A percentile compares a stretch with the other conserved stretches of the same genome.
Evolutionary conservation across 2,329 filamentous ascomycete species (phyloP).

Genomic region (Xylaria sp.): DNA sequence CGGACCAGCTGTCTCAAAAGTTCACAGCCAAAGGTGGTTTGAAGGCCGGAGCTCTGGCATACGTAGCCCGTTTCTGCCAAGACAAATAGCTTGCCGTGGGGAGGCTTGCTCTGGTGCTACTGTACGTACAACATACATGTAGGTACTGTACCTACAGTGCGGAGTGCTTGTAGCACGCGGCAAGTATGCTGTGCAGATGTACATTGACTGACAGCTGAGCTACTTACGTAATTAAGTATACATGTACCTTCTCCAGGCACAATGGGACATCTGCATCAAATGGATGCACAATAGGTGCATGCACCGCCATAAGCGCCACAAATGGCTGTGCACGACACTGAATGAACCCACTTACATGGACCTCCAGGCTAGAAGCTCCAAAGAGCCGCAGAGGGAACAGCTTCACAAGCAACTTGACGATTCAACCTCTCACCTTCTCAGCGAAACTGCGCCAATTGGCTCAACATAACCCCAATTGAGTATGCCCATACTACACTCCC

Average conservation of each 20-base stretch:
- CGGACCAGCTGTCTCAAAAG: slow-evolving; percentile 40
- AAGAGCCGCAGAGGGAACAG: slow-evolving; percentile 32
- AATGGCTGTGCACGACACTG: slow-evolving; percentile 20
- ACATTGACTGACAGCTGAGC: background rate
- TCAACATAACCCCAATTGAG: slow-evolving; percentile 52
- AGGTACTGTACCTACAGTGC: background rate
- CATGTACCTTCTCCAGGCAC: too few relatives aligned
- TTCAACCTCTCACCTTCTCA: background rate
- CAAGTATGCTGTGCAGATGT: background rate
- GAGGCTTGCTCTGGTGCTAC: background rate
- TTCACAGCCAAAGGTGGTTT: slow-evolving; percentile 20
- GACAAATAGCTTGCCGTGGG: slow-evolving; percentile 31
- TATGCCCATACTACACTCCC: too few relatives aligned
- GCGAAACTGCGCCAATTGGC: slow-evolving; percentile 34
- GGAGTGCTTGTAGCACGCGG: background rate
- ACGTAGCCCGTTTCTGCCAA: slow-evolving; percentile 51
- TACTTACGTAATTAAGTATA: background rate
- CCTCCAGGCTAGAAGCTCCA: slow-evolving; percentile 20
- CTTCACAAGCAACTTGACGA: slow-evolving; percentile 13
- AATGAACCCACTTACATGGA: background rate
- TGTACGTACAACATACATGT: background rate
- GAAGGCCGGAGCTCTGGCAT: slow-evolving; percentile 45
- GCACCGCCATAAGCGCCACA: slow-evolving; percentile 12
- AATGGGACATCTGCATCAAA: background rate
- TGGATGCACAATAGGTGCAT: too few relatives aligned